A percentile compares a stretch with the other conserved stretches of the same genome.
Conservation (phyloP, 2,329 filamentous ascomycete species). For the Diplodia scrobiculata region DNA sequence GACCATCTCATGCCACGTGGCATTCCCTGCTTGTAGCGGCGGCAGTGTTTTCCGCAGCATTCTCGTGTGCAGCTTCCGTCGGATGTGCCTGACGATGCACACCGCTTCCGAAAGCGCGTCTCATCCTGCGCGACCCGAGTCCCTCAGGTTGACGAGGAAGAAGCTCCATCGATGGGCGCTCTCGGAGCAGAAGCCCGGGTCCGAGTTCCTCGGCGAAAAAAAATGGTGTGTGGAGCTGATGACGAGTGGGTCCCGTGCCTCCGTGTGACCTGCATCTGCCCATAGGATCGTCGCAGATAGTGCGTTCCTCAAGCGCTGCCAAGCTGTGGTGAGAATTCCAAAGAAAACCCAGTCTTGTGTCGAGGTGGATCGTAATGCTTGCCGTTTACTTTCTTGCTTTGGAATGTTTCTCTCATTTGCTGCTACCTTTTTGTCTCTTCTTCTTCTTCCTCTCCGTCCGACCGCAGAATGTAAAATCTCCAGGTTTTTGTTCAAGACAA, state of each 20-base stretch:
- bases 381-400: background rate
- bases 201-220: background rate
- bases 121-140: slow-evolving; percentile 3
- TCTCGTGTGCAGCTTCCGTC: background rate
- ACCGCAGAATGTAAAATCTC: background rate
- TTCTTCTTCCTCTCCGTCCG: background rate
- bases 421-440: background rate
- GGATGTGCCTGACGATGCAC: background rate
- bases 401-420: background rate
- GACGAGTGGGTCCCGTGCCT: background rate
- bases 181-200: background rate
- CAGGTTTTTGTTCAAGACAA: background rate
- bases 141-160: background rate
- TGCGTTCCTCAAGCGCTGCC: background rate
- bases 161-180: background rate
- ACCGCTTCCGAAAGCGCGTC: slow-evolving; percentile 19
- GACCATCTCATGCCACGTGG: background rate
- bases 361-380: too few relatives aligned
- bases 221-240: background rate
- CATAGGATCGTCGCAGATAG: background rate
- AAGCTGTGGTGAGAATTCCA: too few relatives aligned
- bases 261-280: background rate
- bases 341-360: too few relatives aligned
- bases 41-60: too few relatives aligned
- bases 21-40: too few relatives aligned